Conservation (phyloP, 2,329 filamentous ascomycete species). For the Fusarium sp. region DNA sequence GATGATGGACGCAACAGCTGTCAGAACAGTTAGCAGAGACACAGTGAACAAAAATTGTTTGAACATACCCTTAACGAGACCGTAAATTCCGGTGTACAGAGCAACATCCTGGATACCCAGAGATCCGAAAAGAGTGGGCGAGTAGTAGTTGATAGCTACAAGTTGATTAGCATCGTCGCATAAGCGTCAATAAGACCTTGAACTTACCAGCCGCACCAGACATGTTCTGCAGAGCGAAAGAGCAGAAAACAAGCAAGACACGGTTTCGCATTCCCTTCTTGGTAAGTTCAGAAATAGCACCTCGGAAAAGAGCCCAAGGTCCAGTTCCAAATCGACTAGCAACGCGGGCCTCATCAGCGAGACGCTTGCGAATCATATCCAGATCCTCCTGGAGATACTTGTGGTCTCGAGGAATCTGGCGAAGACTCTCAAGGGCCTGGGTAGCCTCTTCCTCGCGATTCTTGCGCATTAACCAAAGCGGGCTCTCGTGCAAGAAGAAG, state of each 20-base stretch:
- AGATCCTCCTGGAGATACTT: conserved; percentile 61
- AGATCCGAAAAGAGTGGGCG: conserved; percentile 54
- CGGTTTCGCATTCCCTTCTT: conserved; percentile 57
- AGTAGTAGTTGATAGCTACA: conserved; percentile 58
- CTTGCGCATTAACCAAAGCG: conserved; percentile 53
- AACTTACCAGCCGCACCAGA: conserved; percentile 53
- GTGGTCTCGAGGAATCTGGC: conserved; percentile 57
- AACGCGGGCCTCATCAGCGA: conserved; percentile 51
- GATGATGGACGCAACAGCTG: conserved; percentile 54
- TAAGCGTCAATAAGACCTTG: rapidly evolving
- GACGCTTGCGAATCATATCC: conserved; percentile 55
- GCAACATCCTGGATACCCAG: conserved; percentile 58
- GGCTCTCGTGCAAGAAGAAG: conserved; percentile 58
- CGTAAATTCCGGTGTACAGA: conserved; percentile 64
- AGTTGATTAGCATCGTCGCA: background rate
- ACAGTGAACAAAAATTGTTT: rapidly evolving
- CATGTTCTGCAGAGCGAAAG: conserved; percentile 55
- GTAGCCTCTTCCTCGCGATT: conserved; percentile 50
- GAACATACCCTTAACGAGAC: conserved; percentile 53
- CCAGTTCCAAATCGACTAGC: conserved; percentile 50
- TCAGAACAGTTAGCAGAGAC: background rate
- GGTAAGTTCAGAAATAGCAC: conserved; percentile 50
- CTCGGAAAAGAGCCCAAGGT: conserved; percentile 50
- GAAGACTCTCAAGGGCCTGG: conserved; percentile 52
- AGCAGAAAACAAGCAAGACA: conserved; percentile 51